Conservation (phyloP, 2,329 filamentous ascomycete species). For the Ophiostoma tasmaniense region DNA sequence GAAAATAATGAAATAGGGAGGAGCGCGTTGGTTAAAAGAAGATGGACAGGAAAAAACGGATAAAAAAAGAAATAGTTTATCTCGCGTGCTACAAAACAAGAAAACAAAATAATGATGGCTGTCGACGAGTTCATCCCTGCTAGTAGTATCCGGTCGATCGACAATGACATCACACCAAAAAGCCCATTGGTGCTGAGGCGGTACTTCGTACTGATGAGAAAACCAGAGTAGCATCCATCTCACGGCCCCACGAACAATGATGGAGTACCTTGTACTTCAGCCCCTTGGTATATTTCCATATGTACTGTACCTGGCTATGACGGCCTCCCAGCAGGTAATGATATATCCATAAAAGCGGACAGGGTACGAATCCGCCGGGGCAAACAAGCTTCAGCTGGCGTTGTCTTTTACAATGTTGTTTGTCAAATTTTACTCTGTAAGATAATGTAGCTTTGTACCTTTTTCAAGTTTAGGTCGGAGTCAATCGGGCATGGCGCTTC, state of each 20-base stretch:
- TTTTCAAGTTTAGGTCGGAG: background rate
- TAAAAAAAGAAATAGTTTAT: background rate
- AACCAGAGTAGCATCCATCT: background rate
- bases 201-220: background rate
- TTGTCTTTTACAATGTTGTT: background rate
- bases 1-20: background rate
- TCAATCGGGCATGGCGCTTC: background rate
- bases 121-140: background rate
- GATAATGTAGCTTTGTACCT: no score
- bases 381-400: background rate
- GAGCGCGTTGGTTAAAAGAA: background rate
- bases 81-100: background rate
- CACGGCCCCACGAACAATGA: background rate
- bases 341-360: background rate
- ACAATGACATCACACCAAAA: slow-evolving; percentile 1
- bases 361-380: background rate
- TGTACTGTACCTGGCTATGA: background rate
- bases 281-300: background rate
- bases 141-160: background rate
- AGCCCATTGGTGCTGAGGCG: background rate
- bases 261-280: no score
- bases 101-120: background rate
- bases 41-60: no score
- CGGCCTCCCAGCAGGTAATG: background rate
- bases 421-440: background rate